A percentile compares a stretch with the other conserved stretches of the same genome.
phyloP scores from a whole-genome alignment of 371 early-diverging fungal genomes.

The Batrachochytrium dendrobatidis region DNA sequence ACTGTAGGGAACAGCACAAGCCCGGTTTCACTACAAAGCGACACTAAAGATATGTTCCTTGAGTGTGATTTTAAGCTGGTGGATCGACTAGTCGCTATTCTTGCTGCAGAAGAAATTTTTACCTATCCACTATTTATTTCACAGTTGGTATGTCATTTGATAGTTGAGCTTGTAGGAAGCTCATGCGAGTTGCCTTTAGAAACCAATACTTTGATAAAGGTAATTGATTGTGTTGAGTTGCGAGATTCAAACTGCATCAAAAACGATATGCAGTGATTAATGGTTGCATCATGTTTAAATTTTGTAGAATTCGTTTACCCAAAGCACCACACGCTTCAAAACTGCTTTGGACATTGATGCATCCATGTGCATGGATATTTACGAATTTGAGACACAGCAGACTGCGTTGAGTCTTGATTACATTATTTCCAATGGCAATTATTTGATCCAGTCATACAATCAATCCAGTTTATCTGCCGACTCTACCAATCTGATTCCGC shows the following conservation, averaged over 20 bases:
- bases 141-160: neutral
- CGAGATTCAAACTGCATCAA: neutral
- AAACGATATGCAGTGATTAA: neutral
- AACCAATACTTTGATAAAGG: neutral
- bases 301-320: neutral
- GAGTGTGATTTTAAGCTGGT: neutral
- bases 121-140: neutral
- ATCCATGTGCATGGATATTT: neutral
- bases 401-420: neutral
- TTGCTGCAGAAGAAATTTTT: neutral
- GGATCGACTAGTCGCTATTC: neutral
- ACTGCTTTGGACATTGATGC: constrained; percentile 1
- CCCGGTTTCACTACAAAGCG: no score
- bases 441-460: neutral
- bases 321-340: neutral
- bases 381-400: neutral
- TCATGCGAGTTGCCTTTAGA: neutral
- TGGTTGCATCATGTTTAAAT: neutral
- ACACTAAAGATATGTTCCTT: no score
- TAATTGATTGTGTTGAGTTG: neutral
- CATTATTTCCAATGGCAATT: neutral
- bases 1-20: no score
- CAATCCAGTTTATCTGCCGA: neutral
- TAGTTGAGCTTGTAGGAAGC: neutral
- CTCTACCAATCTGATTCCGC: neutral